phyloP scores from a whole-genome alignment of 306 rosid genomes.

The Carpinus fangiana region DNA sequence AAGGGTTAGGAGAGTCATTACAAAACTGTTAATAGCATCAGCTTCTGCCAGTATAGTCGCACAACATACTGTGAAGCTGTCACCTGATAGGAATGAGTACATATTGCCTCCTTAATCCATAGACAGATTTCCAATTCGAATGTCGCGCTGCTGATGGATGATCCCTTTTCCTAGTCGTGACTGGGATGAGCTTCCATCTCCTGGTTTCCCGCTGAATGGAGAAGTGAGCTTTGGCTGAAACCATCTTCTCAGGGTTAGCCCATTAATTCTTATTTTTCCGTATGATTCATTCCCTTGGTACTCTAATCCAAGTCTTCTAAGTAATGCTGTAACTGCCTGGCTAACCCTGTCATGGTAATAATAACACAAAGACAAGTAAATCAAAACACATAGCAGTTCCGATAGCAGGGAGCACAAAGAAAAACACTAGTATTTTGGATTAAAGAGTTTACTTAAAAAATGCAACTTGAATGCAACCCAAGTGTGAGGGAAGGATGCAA shows the following conservation, averaged over 20 bases:
- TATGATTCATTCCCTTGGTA: slow-evolving; percentile 73
- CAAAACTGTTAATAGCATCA: slow-evolving; percentile 16
- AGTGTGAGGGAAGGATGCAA: background rate
- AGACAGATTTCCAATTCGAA: slow-evolving; percentile 66
- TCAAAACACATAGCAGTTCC: background rate
- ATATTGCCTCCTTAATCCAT: slow-evolving; percentile 45
- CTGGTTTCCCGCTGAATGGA: slow-evolving; percentile 63
- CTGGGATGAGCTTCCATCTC: slow-evolving; percentile 54
- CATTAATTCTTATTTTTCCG: slow-evolving; percentile 78
- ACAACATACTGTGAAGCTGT: slow-evolving; percentile 37
- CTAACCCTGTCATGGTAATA: slow-evolving; percentile 58
- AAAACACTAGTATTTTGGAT: background rate
- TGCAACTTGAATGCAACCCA: background rate
- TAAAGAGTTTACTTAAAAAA: background rate
- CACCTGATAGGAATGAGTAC: slow-evolving; percentile 30
- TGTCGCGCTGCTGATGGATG: slow-evolving; percentile 70
- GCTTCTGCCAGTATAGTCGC: slow-evolving; percentile 46
- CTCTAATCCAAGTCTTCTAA: slow-evolving; percentile 77
- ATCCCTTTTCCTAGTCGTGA: slow-evolving; percentile 71
- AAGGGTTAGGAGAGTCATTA: background rate
- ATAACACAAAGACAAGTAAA: background rate
- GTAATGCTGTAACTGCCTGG: slow-evolving; percentile 67
- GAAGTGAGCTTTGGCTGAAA: slow-evolving; percentile 72
- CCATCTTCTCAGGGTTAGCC: slow-evolving; percentile 68
- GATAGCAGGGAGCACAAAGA: background rate